These are phyloP conservation scores for Colletotrichum tofieldiae DNA, from an alignment of 2,329 filamentous ascomycete genomes.

Conservation along the genomic window DNA sequence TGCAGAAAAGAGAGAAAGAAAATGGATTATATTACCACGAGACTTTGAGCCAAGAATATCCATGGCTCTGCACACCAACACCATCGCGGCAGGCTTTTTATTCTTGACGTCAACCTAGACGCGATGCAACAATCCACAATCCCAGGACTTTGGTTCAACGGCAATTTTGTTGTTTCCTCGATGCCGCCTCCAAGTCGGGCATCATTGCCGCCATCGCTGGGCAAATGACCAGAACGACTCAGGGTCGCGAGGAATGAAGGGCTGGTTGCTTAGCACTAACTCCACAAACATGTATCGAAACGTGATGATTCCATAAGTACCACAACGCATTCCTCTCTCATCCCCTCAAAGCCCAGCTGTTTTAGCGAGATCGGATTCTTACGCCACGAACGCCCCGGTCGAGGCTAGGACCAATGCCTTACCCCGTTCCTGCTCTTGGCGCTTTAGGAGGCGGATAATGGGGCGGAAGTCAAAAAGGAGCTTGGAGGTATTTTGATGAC, in stretches of 20 bases:
- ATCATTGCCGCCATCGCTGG: not conserved
- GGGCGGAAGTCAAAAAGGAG: not conserved
- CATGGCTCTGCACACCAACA: fast-evolving
- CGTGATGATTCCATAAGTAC: not conserved
- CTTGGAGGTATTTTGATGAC: not conserved
- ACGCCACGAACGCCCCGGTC: conserved; percentile 7
- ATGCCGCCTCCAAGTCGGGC: conserved; percentile 4
- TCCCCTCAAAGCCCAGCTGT: not conserved
- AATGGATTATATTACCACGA: too few relatives aligned
- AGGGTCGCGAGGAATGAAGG: not conserved
- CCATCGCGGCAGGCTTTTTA: not conserved
- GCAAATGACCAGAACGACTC: not conserved
- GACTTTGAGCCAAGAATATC: not conserved
- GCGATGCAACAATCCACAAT: not conserved
- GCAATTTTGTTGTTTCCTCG: conserved; percentile 1
- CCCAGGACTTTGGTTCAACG: conserved; percentile 31
- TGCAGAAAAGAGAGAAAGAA: too few relatives aligned
- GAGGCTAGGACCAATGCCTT: conserved; percentile 3
- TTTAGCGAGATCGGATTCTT: not conserved
- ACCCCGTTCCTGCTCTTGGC: not conserved
- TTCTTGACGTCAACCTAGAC: not conserved
- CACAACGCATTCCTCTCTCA: conserved; percentile 31
- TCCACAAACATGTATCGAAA: not conserved
- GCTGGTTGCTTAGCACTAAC: too few relatives aligned
- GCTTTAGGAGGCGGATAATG: not conserved